Evolutionary conservation across 208 protist genomes (phyloP).

Genomic region (Zelonia costaricensis): DNA sequence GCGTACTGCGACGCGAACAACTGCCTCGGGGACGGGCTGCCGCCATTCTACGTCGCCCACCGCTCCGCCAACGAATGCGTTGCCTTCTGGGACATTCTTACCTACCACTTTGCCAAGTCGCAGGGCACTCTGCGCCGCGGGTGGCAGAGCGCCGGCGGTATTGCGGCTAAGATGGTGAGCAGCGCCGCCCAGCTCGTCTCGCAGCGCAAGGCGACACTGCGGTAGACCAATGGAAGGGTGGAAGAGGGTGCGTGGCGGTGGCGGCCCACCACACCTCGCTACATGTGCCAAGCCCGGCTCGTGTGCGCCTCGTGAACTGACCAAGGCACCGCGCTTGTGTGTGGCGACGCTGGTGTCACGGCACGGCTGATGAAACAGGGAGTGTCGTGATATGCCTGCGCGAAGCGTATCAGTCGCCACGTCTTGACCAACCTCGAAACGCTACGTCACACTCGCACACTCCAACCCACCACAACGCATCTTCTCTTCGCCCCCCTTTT

Average conservation of each 20-base stretch:
- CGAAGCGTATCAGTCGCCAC: no score
- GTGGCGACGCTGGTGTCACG: no score
- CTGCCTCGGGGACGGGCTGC: slow-evolving; percentile 27
- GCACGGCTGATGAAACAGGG: no score
- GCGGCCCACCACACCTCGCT: neutral
- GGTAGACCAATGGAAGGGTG: neutral
- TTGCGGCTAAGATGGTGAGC: slow-evolving; percentile 12
- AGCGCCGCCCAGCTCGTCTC: slow-evolving; percentile 20
- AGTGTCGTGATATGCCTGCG: no score
- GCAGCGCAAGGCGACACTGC: neutral
- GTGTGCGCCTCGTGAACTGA: no score
- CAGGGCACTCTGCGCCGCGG: slow-evolving; percentile 17
- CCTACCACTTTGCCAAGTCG: slow-evolving; percentile 24
- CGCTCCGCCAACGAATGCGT: slow-evolving; percentile 12
- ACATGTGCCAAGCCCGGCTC: no score
- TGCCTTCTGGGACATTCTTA: slow-evolving; percentile 18
- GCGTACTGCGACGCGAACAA: slow-evolving; percentile 21
- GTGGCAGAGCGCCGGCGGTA: slow-evolving; percentile 25
- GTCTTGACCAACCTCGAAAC: no score
- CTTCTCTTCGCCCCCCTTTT: no score
- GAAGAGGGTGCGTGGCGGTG: no score
- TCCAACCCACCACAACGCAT: no score
- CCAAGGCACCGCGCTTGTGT: no score
- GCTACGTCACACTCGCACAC: no score
- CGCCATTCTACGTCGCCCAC: slow-evolving; percentile 30